Conservation (phyloP, 495 filamentous ascomycete species). For the Penicillium parvum region DNA sequence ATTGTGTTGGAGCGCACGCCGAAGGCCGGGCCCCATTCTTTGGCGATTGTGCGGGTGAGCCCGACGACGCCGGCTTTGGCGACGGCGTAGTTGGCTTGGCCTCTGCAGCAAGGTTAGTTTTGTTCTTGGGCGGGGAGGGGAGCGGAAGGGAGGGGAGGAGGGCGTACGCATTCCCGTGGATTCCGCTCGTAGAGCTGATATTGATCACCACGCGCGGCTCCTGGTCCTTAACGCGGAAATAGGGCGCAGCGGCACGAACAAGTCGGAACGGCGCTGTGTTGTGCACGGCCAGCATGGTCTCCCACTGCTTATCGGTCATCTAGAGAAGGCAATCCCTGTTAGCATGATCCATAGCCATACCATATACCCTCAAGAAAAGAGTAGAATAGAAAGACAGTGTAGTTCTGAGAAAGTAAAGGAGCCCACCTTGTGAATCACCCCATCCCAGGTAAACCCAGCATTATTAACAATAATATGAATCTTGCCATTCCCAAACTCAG, state of each 20-base stretch:
- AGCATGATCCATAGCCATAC: neutral
- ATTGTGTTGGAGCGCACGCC: conserved; percentile 81
- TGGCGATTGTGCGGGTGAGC: conserved; percentile 79
- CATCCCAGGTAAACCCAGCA: conserved; percentile 87
- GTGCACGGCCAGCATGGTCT: conserved; percentile 77
- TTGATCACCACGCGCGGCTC: conserved; percentile 76
- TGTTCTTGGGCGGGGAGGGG: neutral
- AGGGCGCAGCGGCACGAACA: conserved; percentile 71
- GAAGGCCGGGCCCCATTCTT: conserved; percentile 85
- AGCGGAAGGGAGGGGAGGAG: neutral
- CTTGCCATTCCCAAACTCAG: conserved; percentile 77
- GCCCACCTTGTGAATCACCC: conserved; percentile 76
- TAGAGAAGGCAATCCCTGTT: conserved; percentile 17
- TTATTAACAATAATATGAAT: conserved; percentile 88
- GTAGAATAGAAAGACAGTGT: no score
- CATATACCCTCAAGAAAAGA: no score
- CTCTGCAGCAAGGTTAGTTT: conserved; percentile 30
- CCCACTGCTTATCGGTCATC: conserved; percentile 90
- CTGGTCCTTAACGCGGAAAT: conserved; percentile 81
- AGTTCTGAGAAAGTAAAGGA: neutral
- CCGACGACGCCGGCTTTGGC: conserved; percentile 80
- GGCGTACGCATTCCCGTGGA: conserved; percentile 72
- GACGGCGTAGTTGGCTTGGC: conserved; percentile 79
- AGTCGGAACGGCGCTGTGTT: conserved; percentile 80
- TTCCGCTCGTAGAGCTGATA: conserved; percentile 71